Evolutionary conservation across 768 basidiomycete genomes (phyloP).

Genomic region (Cystobasidium ongulense): DNA sequence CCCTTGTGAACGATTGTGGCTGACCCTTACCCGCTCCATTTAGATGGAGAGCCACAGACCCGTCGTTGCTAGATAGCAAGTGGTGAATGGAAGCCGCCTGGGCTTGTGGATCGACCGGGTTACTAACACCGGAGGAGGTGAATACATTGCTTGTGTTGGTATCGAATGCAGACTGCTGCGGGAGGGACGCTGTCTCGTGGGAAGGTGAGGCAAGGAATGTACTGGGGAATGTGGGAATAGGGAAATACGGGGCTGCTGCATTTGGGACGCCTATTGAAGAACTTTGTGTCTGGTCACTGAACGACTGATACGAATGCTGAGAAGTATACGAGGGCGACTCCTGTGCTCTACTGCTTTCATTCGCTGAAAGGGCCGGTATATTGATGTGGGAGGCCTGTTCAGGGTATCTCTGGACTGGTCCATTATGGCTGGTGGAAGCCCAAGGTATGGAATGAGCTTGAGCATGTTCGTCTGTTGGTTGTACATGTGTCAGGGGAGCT

Average conservation of each 20-base stretch:
- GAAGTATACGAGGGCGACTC: neutral
- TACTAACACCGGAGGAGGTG: neutral
- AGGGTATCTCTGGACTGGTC: neutral
- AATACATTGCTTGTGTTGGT: neutral
- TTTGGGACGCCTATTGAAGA: neutral
- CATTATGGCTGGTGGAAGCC: neutral
- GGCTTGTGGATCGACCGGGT: neutral
- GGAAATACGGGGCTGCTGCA: neutral
- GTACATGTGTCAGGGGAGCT: neutral
- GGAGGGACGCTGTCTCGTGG: neutral
- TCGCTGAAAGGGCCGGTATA: neutral
- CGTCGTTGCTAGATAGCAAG: neutral
- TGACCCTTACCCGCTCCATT: neutral
- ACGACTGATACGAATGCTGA: neutral
- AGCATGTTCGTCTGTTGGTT: neutral
- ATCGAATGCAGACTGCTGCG: neutral
- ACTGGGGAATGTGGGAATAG: neutral
- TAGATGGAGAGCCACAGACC: neutral
- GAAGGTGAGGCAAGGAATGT: neutral
- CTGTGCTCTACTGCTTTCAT: neutral
- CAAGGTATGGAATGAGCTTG: neutral
- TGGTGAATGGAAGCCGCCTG: neutral
- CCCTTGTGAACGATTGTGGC: neutral
- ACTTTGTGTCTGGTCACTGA: neutral
- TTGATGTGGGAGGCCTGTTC: neutral